These are phyloP conservation scores for Wickerhamomyces chaumierensis DNA, from an alignment of 805 yeast species.

Conservation along the genomic window DNA sequence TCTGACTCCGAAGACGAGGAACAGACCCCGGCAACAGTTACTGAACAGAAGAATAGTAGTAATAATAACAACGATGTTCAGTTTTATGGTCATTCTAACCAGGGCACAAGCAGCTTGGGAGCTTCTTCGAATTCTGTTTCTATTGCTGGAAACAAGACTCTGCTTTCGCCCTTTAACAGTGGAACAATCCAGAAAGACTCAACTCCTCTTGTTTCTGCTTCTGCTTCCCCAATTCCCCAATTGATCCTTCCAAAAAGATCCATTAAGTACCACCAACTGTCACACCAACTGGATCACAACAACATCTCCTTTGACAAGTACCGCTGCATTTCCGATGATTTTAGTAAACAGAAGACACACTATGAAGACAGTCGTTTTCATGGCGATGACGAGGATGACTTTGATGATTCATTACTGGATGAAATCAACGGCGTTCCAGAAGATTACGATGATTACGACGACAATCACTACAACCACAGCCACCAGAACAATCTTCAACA, in stretches of 20 bases:
- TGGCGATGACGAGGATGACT: no score
- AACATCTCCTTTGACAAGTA: conserved; percentile 18
- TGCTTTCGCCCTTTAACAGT: neutral
- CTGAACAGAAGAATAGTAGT: neutral
- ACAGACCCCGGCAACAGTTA: neutral
- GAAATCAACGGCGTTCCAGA: no score
- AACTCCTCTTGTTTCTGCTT: neutral
- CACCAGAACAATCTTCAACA: no score
- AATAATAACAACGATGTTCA: neutral
- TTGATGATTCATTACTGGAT: no score
- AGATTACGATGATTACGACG: no score
- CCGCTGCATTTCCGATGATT: conserved; percentile 19
- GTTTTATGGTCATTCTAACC: no score
- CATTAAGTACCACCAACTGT: conserved; percentile 28
- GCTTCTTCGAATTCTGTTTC: neutral
- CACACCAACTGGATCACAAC: conserved; percentile 19
- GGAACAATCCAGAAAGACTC: neutral
- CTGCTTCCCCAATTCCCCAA: neutral
- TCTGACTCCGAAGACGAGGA: conserved; percentile 15
- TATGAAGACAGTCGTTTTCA: no score
- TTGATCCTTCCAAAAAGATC: conserved; percentile 6
- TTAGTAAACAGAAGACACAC: no score
- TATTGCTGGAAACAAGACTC: no score
- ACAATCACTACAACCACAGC: no score
- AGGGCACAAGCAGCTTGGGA: neutral